A percentile compares a stretch with the other conserved stretches of the same genome.
These are phyloP conservation scores for Phytophthora sansomeana DNA, from an alignment of 352 stramenopile species.

Conservation along the genomic window DNA sequence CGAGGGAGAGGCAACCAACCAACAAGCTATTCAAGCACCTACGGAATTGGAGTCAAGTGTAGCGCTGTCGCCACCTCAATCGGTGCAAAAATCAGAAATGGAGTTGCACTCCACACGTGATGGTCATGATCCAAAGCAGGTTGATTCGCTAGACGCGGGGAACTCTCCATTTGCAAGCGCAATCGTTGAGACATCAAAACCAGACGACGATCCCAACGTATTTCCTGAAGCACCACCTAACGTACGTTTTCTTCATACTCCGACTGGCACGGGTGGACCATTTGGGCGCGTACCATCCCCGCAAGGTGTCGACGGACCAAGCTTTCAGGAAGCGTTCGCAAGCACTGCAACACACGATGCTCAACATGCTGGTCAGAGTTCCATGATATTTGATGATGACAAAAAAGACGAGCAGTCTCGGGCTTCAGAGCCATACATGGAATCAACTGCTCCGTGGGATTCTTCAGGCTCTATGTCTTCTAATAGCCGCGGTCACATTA, in stretches of 20 bases:
- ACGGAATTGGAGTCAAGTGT: constrained; percentile 2
- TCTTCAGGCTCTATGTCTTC: constrained; percentile 7
- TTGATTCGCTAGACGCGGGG: constrained; percentile 14
- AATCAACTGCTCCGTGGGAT: constrained; percentile 37
- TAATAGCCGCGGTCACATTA: constrained; percentile 3
- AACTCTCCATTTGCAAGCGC: constrained; percentile 35
- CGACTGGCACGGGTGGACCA: constrained; percentile 37
- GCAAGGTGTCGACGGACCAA: constrained; percentile 16
- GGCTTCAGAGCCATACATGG: constrained; percentile 19
- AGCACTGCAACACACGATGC: constrained; percentile 13
- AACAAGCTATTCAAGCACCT: constrained; percentile 5
- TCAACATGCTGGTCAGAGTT: constrained; percentile 4
- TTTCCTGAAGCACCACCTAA: constrained; percentile 38
- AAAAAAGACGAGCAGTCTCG: constrained; percentile 13
- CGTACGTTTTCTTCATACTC: constrained; percentile 42
- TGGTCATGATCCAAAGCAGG: constrained; percentile 13
- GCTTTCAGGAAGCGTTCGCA: constrained; percentile 18
- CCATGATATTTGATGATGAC: constrained; percentile 15
- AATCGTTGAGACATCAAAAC: constrained; percentile 14
- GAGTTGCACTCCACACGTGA: constrained; percentile 8
- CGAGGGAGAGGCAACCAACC: constrained; percentile 5
- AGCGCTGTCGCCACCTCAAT: not conserved
- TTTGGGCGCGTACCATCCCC: constrained; percentile 42
- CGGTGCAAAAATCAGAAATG: not conserved
- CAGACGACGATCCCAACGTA: constrained; percentile 26